Evolutionary conservation across 805 yeast genomes (phyloP).

Genomic region (Torulaspora gathmanii): DNA sequence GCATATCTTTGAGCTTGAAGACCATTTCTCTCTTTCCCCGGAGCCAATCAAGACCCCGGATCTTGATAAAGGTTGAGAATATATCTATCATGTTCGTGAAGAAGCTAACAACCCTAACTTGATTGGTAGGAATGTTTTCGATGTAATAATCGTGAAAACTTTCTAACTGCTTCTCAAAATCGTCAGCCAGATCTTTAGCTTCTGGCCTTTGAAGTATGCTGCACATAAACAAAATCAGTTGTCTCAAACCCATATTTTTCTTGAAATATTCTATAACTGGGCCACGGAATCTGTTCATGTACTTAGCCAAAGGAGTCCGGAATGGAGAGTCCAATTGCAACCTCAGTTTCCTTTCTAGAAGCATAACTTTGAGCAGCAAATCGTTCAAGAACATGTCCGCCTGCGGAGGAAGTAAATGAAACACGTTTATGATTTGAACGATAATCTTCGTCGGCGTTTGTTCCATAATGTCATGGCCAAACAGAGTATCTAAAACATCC

Average conservation of each 20-base stretch:
- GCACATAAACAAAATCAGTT: constrained; percentile 44
- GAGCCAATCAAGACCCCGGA: constrained; percentile 57
- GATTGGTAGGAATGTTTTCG: constrained; percentile 41
- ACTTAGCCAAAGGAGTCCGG: constrained; percentile 83
- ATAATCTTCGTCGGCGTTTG: constrained; percentile 83
- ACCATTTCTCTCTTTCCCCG: constrained; percentile 39
- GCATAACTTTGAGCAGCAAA: constrained; percentile 66
- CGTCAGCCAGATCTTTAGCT: constrained; percentile 47
- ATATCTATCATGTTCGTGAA: constrained; percentile 72
- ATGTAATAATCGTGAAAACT: constrained; percentile 45
- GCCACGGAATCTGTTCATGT: constrained; percentile 73
- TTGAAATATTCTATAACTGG: constrained; percentile 69
- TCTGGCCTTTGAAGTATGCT: constrained; percentile 31
- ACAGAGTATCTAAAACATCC: constrained; percentile 62
- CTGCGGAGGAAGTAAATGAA: constrained; percentile 85
- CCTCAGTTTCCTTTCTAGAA: constrained; percentile 75
- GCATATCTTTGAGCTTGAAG: constrained; percentile 29
- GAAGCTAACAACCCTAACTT: constrained; percentile 35
- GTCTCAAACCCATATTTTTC: constrained; percentile 58
- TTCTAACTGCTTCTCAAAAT: constrained; percentile 49
- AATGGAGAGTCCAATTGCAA: constrained; percentile 86
- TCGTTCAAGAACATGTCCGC: constrained; percentile 92
- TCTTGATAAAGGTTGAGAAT: constrained; percentile 46
- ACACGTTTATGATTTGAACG: constrained; percentile 83
- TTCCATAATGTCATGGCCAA: constrained; percentile 73